Base-by-base conservation (phyloP, 768 basidiomycete species). In the Antrodiella citrinella region DNA sequence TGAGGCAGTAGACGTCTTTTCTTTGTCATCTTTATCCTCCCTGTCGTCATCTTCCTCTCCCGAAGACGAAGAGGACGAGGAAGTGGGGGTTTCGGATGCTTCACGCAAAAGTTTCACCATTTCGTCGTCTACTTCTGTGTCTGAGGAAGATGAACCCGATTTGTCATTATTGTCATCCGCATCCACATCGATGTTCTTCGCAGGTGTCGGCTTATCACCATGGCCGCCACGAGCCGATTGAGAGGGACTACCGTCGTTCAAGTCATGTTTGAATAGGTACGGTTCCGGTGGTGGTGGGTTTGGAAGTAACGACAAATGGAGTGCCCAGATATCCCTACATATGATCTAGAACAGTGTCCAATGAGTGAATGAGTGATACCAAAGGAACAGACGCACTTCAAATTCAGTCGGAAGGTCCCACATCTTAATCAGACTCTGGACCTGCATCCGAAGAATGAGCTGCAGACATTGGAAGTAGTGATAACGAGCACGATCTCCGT, bases 381-480 rank as follows among this genome's bases (percentile, higher is more conserved):
- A 18, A 59, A n/a, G 5, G 41, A 22, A 51, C 40, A 41, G 51
- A 30, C 71, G 45, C 51, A 87, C 91, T 76, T 91, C 90, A 52
- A 91, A 88, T 60, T 90, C 86, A 0, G 71, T 61, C 4, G 90
- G 90, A 19, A 93, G 71, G n/a, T 69, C 63, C 91, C 91, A 92
- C 9, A 80, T 56, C 11, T 60, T 59, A 3, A 62, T 74, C 51
- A 92, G 64, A n/a, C 75, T 73, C 4, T 67, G 70, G 11, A 92
- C 68, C 65, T 96, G 92, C 57, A 82, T 78, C 25, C 92, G 75
- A 10, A 95, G 69, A 48, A 96, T 69, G 0, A 91, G 68, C 64
- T 96, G 94, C 26, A 90, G 71, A 58, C 86, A 88, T 55, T 93
- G 85, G 53, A 90, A 86, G 57, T 89, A 90, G 51, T 86, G 81